A percentile compares a stretch with the other conserved stretches of the same genome.
Evolutionary conservation across 129 eudicot species (phyloP).

Genomic region (Gnaphalium uliginosum): DNA sequence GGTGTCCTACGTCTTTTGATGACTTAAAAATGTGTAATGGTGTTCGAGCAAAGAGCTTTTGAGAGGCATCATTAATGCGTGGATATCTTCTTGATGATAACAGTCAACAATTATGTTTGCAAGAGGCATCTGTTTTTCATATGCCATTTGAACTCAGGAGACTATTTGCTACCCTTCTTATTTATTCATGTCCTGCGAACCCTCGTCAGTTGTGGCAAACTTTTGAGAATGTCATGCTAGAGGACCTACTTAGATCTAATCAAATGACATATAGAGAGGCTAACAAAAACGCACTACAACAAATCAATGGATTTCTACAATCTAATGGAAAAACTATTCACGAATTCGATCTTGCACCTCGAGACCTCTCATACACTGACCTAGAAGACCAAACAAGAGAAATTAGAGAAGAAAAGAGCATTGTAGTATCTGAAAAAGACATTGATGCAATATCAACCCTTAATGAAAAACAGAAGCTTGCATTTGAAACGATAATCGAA

Average conservation of each 20-base stretch:
- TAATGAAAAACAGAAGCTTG: neutral
- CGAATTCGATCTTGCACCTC: neutral
- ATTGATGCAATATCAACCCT: neutral
- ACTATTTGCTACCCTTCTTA: neutral
- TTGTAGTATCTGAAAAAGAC: neutral
- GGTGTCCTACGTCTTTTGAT: neutral
- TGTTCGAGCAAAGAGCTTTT: neutral
- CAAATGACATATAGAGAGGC: neutral
- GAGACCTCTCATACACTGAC: neutral
- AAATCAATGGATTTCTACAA: neutral
- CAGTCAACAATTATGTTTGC: neutral
- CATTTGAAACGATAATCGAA: too few relatives aligned
- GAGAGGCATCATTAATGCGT: neutral
- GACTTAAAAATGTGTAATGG: neutral
- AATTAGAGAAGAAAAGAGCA: neutral
- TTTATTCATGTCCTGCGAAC: neutral
- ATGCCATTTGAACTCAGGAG: neutral
- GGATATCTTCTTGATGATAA: neutral
- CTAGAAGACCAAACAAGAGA: conserved; percentile 7
- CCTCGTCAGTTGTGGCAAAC: neutral
- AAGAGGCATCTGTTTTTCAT: neutral
- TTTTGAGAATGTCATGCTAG: neutral
- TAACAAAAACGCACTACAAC: neutral
- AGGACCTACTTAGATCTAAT: neutral
- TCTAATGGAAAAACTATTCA: neutral